These are phyloP conservation scores for Incumbomyces lentus DNA, from an alignment of 2,329 filamentous ascomycete species.

Conservation along the genomic window DNA sequence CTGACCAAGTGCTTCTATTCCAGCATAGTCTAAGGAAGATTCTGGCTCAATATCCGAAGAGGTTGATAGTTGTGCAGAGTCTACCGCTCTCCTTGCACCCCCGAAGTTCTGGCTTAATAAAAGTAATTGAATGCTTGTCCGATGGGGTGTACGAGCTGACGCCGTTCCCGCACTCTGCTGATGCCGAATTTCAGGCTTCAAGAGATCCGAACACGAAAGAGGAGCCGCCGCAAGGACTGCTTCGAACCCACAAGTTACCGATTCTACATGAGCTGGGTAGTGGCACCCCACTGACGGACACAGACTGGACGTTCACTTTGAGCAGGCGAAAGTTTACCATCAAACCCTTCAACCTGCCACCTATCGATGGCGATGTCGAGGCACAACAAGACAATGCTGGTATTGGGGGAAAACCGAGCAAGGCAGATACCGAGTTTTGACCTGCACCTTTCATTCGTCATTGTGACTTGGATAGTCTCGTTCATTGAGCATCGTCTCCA, in stretches of 20 bases:
- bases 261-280: constrained; percentile 82
- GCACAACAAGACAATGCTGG: constrained; percentile 41
- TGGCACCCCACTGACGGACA: constrained; percentile 57
- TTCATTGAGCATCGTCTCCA: constrained; percentile 49
- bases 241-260: constrained; percentile 73
- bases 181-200: constrained; percentile 27
- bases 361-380: constrained; percentile 64
- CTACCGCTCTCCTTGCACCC: constrained; percentile 73
- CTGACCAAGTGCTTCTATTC: constrained; percentile 66
- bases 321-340: constrained; percentile 77
- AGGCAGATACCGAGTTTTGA: constrained; percentile 67
- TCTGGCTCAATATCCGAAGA: constrained; percentile 54
- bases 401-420: constrained; percentile 42
- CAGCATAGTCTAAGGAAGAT: constrained; percentile 68
- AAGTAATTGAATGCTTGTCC: constrained; percentile 74
- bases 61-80: constrained; percentile 62
- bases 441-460: constrained; percentile 3
- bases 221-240: constrained; percentile 74
- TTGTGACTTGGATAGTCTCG: constrained; percentile 26
- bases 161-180: constrained; percentile 53
- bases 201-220: constrained; percentile 42
- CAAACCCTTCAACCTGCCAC: constrained; percentile 79
- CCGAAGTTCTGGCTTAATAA: constrained; percentile 61
- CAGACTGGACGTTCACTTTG: constrained; percentile 83
- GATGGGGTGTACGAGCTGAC: constrained; percentile 83